These are phyloP conservation scores for Trapa incisa DNA, from an alignment of 345 rosid species.

Conservation along the genomic window DNA sequence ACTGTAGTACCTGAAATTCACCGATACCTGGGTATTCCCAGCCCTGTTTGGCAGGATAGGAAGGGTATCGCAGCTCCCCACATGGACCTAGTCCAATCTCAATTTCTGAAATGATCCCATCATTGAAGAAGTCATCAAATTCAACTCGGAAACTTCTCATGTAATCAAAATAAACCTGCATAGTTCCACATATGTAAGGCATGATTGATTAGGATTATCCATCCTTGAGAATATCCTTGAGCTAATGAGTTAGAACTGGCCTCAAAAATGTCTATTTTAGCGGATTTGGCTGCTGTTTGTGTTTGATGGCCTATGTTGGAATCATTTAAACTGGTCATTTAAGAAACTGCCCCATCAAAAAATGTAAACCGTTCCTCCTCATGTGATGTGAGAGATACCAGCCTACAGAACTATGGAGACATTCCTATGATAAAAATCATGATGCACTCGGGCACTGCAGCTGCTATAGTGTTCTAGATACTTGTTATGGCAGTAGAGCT, in stretches of 20 bases:
- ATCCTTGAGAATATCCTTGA: not conserved
- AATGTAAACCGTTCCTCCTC: not conserved
- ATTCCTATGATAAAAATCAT: too few species aligned
- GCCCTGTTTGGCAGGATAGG: conserved; percentile 78
- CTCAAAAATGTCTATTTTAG: not conserved
- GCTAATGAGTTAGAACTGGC: not conserved
- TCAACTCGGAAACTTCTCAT: conserved; percentile 93
- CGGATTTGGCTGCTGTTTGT: not conserved
- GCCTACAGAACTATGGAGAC: not conserved
- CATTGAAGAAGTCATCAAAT: conserved; percentile 69
- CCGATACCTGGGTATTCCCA: conserved; percentile 95
- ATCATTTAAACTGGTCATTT: too few species aligned
- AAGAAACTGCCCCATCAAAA: too few species aligned
- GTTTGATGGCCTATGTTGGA: too few species aligned
- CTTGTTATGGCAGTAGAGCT: not conserved
- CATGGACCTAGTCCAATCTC: conserved; percentile 96
- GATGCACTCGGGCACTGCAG: too few species aligned
- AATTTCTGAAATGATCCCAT: conserved; percentile 58
- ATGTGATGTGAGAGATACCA: not conserved
- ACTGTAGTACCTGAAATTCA: conserved; percentile 70
- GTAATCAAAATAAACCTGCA: conserved; percentile 86
- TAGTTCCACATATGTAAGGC: not conserved
- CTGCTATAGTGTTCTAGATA: not conserved
- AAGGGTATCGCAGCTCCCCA: conserved; percentile 88
- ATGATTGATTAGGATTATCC: not conserved